Evolutionary conservation across 2,329 filamentous ascomycete genomes (phyloP).

Genomic region (Calonectria pauciramosa): DNA sequence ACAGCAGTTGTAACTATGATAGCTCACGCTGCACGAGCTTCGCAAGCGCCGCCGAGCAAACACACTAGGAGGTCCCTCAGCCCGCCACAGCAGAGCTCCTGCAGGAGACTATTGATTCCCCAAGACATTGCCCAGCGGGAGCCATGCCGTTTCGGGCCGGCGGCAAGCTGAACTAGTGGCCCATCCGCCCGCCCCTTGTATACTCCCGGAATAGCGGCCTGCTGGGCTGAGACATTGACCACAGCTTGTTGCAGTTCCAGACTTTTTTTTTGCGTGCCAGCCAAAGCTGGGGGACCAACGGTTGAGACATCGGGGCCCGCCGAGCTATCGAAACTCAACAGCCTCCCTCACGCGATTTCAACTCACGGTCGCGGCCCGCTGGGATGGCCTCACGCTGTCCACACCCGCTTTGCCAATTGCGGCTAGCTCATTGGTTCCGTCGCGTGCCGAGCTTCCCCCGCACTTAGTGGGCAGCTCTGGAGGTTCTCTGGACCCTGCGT

Average conservation of each 20-base stretch:
- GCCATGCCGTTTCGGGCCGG: neutral
- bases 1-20: neutral
- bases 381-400: neutral
- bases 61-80: neutral
- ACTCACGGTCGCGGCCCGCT: neutral
- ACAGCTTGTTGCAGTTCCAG: neutral
- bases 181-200: neutral
- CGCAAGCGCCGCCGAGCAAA: neutral
- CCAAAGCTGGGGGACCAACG: neutral
- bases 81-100: neutral
- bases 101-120: neutral
- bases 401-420: neutral
- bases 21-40: neutral
- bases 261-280: neutral
- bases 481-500: neutral
- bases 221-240: neutral
- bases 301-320: neutral
- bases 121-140: neutral
- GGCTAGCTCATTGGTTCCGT: neutral
- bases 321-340: neutral
- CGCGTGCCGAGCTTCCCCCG: neutral
- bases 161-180: neutral
- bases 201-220: neutral
- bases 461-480: neutral
- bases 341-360: no score